Base-by-base conservation (phyloP, 371 early-diverging fungal genomes). In the Mucor circinelloides region DNA sequence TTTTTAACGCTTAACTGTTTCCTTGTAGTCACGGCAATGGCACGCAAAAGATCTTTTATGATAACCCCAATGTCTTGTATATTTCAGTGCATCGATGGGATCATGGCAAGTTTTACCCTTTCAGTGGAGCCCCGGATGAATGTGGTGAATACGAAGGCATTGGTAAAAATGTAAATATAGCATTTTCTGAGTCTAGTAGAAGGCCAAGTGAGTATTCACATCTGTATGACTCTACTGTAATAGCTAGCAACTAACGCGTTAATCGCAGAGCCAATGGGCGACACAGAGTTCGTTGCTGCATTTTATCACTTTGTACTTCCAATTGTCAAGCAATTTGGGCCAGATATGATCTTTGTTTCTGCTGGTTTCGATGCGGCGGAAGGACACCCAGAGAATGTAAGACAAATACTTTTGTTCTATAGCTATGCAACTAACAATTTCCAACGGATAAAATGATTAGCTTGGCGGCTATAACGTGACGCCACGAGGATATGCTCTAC, bases 301-400 rank as follows among this genome's bases (percentile, higher is more conserved):
- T 86, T 90, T 63, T 77, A 86, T 78, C 82, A 86, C 66, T 74
- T 90, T 50, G 72, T 90, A 31, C 56, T 86, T 56, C 90, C 90
- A 5, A 88, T 90, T 44, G 83, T 86, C 13, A 73, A 77, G 38
- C 86, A 90, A 62, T 90, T 87, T 58, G 66, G 73, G 12, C 89
- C 90, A 17, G 88, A 90, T 71, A 82, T 90, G 67, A 88, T 89
- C 50, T 81, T 89, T 64, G 86, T 90, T 31, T 89, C 90, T 28
- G 89, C 89, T 34, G 90, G 90, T 17, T 90, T 88, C 64, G 90
- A 89, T 73, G 89, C 90, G 5, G 89, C 90, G 10, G 84, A 85
- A 69, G 87, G 87, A 17, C 88, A 88, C 57, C 85, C 88, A n/a
- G 78, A 80, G 55, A 86, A 86, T 66, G 88, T 85, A 84, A 77